Percentiles rank a stretch among this genome's conserved stretches.
Conservation (phyloP, 805 yeast species). For the Yarrowia divulgata region DNA sequence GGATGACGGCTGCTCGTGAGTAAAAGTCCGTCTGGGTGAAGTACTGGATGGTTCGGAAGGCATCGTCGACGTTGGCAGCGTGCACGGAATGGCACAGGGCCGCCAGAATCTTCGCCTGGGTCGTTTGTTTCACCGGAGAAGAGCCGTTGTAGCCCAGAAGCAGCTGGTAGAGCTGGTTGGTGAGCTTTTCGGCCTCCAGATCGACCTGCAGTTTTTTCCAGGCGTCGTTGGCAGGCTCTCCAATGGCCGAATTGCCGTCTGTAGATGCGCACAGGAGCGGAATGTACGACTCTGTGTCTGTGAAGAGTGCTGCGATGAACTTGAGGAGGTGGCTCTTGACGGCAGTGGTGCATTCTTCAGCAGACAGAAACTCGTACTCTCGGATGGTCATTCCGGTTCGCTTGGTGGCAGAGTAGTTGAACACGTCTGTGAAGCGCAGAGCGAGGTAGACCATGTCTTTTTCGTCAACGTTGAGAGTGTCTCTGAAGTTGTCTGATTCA, state of each 20-base stretch:
- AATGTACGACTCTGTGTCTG: constrained; percentile 53
- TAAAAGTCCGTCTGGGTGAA: constrained; percentile 61
- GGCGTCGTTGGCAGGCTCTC: constrained; percentile 61
- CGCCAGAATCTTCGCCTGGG: constrained; percentile 65
- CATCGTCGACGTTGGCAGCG: constrained; percentile 58
- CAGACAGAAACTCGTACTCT: constrained; percentile 29
- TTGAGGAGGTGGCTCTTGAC: constrained; percentile 23
- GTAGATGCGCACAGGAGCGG: constrained; percentile 69
- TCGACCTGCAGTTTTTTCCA: constrained; percentile 61
- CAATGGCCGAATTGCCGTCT: constrained; percentile 63
- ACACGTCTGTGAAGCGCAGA: constrained; percentile 21
- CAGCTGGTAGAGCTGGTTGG: constrained; percentile 56
- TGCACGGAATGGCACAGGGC: constrained; percentile 60
- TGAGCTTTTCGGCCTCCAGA: constrained; percentile 56
- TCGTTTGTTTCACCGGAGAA: constrained; percentile 61
- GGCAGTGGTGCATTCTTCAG: constrained; percentile 17
- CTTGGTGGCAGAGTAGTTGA: constrained; percentile 30
- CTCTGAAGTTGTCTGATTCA: constrained; percentile 25
- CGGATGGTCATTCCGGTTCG: constrained; percentile 32
- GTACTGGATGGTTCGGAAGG: constrained; percentile 65
- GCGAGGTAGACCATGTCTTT: constrained; percentile 7
- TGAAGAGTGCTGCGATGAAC: constrained; percentile 53
- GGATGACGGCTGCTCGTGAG: constrained; percentile 64
- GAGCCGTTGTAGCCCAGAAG: constrained; percentile 59
- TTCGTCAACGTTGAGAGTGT: constrained; percentile 1